phyloP scores from a whole-genome alignment of 2,329 filamentous ascomycete genomes.

The Fusarium longipes region DNA sequence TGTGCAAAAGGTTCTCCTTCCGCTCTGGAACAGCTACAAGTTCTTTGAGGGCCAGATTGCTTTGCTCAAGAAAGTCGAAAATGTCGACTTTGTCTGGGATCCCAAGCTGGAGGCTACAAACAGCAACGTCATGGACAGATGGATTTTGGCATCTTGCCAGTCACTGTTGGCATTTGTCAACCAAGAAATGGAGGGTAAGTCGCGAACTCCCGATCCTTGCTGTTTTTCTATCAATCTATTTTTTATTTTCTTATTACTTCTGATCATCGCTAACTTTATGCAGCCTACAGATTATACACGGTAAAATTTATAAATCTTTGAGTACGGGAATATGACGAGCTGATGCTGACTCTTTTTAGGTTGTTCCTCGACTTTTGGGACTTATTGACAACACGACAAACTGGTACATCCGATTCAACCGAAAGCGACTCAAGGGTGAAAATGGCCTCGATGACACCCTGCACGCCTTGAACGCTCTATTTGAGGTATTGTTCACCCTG shows the following conservation, averaged over 20 bases:
- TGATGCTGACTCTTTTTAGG: slow-evolving; percentile 1
- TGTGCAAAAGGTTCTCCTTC: slow-evolving; percentile 88
- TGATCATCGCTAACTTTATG: background rate
- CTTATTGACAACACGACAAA: slow-evolving; percentile 97
- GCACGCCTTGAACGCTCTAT: slow-evolving; percentile 92
- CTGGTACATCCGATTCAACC: slow-evolving; percentile 97
- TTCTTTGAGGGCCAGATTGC: slow-evolving; percentile 93
- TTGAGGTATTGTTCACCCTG: slow-evolving; percentile 91
- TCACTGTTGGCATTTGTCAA: slow-evolving; percentile 92
- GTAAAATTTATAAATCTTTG: background rate
- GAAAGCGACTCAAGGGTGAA: slow-evolving; percentile 90
- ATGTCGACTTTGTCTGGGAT: slow-evolving; percentile 82
- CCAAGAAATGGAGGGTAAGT: slow-evolving; percentile 83
- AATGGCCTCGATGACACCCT: slow-evolving; percentile 86
- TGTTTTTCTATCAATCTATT: background rate
- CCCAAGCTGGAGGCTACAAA: slow-evolving; percentile 79
- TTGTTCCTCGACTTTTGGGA: slow-evolving; percentile 80
- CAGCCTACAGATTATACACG: slow-evolving; percentile 63
- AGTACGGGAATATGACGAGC: background rate
- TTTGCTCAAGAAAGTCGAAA: slow-evolving; percentile 86
- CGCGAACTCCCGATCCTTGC: background rate
- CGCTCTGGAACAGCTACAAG: slow-evolving; percentile 96
- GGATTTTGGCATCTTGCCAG: slow-evolving; percentile 94
- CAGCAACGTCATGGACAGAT: slow-evolving; percentile 93
- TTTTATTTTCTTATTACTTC: background rate